Base-by-base conservation (phyloP, 345 rosid species). In the Rhizophora apiculata region DNA sequence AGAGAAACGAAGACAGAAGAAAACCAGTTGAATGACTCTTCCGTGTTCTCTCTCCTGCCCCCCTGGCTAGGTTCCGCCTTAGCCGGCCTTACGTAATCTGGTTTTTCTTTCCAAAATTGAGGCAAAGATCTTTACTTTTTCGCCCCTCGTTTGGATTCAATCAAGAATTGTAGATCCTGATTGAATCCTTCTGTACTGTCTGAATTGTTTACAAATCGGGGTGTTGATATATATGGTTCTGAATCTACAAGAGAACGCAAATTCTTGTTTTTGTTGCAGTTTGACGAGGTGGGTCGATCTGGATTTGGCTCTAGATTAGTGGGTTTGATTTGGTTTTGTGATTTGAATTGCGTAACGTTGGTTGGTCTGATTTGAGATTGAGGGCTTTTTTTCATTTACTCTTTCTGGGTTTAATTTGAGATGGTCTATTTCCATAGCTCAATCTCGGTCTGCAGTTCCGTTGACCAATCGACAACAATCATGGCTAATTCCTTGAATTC, bases 391-490 rank as follows among this genome's bases (percentile, higher is more conserved):
- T 7, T 34, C 7, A 34, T 34, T 34, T 9, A 30, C 29, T 31
- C 22, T 22, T 64, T 70, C 71, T 75, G 76, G 76, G 73, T 67
- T 77, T 52, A 73, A 67, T 75, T 79, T 88, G 94, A 88, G 76
- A 93, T 93, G 96, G 91, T 90, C 85, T 74, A 77, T 93, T 62
- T 81, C 79, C 88, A 79, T 70, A 88, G 76, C 87, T 88, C 96
- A 65, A 90, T 87, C 81, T 85, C 96, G 86, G 91, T 88, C 86
- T 80, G 89, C 86, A 81, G 87, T 70, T 84, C 89, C 72, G 82
- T 87, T 71, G 90, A 87, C 86, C 88, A 85, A 78, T 83, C 80
- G 34, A 15, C 60, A 67, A 21, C 82, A 26, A 62, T 64, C 78
- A 90, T 88, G 93, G 85, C 88, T 30, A 84, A 84, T 73, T 82